Evolutionary conservation across 371 early-diverging fungal genomes (phyloP).

Genomic region (Apophysomyces ossiformis): DNA sequence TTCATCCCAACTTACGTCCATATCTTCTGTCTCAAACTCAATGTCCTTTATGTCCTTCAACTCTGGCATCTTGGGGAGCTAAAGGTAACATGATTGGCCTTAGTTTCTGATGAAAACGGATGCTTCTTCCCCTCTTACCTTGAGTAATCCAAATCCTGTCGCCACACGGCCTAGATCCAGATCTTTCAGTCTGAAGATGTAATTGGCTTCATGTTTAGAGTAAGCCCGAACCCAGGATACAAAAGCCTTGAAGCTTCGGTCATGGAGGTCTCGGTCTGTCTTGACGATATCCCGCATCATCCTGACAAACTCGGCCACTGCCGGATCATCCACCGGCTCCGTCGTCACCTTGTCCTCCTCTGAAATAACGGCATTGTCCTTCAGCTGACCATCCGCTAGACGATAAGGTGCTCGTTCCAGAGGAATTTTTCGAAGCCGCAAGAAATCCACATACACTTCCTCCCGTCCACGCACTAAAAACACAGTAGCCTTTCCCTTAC

Average conservation of each 20-base stretch:
- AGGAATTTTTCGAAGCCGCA: conserved; percentile 88
- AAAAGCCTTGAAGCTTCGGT: conserved; percentile 83
- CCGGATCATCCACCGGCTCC: conserved; percentile 47
- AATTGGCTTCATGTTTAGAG: conserved; percentile 90
- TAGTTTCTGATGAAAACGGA: neutral
- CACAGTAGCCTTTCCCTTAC: conserved; percentile 86
- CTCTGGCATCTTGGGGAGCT: conserved; percentile 94
- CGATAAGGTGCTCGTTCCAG: conserved; percentile 58
- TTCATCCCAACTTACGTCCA: conserved; percentile 49
- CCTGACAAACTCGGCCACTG: conserved; percentile 53
- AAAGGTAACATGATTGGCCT: neutral
- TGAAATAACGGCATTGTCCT: conserved; percentile 22
- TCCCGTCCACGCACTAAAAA: conserved; percentile 83
- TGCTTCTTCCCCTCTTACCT: conserved; percentile 23
- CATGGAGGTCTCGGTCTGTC: conserved; percentile 77
- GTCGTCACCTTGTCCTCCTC: conserved; percentile 35
- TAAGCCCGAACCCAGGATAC: conserved; percentile 90
- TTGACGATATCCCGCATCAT: conserved; percentile 57
- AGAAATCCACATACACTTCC: conserved; percentile 87
- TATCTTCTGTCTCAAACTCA: conserved; percentile 47
- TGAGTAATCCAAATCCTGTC: conserved; percentile 77
- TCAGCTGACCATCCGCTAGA: conserved; percentile 22
- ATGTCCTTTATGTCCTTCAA: conserved; percentile 63
- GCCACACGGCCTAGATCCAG: conserved; percentile 78
- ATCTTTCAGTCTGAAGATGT: conserved; percentile 89